A percentile compares a stretch with the other conserved stretches of the same genome.
Evolutionary conservation across 208 protist genomes (phyloP).

Genomic region (Tetramitus jugosus): DNA sequence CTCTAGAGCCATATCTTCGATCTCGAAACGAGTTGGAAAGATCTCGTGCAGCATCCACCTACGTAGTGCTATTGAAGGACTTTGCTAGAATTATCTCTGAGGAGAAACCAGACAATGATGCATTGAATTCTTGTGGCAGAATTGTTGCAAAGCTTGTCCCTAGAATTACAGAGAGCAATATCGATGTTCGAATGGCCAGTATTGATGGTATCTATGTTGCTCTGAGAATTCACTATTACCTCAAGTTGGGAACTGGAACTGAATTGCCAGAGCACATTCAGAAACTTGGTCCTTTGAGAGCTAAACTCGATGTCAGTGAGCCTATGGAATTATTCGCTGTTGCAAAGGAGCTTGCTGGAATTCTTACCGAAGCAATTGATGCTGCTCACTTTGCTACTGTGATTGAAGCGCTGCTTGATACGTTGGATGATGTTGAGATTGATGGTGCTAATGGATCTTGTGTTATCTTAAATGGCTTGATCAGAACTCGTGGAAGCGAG

Average conservation of each 20-base stretch:
- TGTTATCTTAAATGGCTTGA: slow-evolving; percentile 7
- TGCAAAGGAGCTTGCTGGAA: neutral
- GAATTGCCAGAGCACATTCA: neutral
- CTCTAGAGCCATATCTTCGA: neutral
- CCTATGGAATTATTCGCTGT: neutral
- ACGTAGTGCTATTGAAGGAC: neutral
- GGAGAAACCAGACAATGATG: neutral
- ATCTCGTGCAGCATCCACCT: neutral
- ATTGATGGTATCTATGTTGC: slow-evolving; percentile 12
- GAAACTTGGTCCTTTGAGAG: slow-evolving; percentile 1
- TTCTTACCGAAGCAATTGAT: neutral
- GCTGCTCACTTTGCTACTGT: neutral
- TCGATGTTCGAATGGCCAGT: neutral
- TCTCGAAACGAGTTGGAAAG: neutral
- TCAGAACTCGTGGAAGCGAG: neutral
- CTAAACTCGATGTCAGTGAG: neutral
- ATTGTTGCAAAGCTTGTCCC: neutral
- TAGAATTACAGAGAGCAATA: neutral
- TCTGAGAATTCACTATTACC: slow-evolving; percentile 9
- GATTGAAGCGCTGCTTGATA: neutral
- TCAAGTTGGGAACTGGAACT: neutral
- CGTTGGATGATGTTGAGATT: neutral
- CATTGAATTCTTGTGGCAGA: neutral
- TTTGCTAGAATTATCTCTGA: slow-evolving; percentile 5
- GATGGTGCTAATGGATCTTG: slow-evolving; percentile 7